Evolutionary conservation across 2,329 filamentous ascomycete genomes (phyloP), one percentile per base, ranked within the genome.

Genomic region (Claviceps humidiphila): DNA sequence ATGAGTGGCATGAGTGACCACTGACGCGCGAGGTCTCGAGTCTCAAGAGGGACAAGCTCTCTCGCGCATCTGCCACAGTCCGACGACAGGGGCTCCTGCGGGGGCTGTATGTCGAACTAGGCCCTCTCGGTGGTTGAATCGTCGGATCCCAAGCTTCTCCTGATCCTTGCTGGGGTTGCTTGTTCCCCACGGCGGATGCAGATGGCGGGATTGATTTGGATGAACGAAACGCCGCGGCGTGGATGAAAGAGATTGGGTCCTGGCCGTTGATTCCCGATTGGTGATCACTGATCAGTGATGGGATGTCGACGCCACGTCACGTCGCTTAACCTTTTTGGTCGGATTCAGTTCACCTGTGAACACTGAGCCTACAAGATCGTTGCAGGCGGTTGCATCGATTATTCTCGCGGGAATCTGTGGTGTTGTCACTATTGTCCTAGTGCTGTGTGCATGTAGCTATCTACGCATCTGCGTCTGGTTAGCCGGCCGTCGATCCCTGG

Each of bases 251-350:
- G 50, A 47, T 52, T 52, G 39, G 39, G 17, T 40, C 24, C 17
- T 20, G 38, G 42, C 48, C 47, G 52, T 30, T 47, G 43, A 37
- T 24, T 17, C 48, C 52, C 52, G 44, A 53, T 48, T 53, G 52
- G 52, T 24, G 48, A 42, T 43, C 17, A 20, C 17, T 20, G 48
- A 42, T 43, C n/a, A n/a, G n/a, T n/a, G 17, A 20, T 20, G 42
- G 13, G 24, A 26, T 42, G 34, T 14, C 43, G 20, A 47, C 44
- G 26, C 14, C 41, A 16, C 20, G 30, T 34, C 30, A 16, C 20
- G 30, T 34, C 30, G 30, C 30, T 34, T 34, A 1, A 11, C 30
- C 30, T 34, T 11, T 11, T 11, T 34, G 9, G 30, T 34, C 30
- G 30, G 30, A 11, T 11, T 34, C 30, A 4, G 9, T 11, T 34